These are phyloP conservation scores for Aspergillus olivimuriae DNA, from an alignment of 495 filamentous ascomycete species.

Conservation along the genomic window DNA sequence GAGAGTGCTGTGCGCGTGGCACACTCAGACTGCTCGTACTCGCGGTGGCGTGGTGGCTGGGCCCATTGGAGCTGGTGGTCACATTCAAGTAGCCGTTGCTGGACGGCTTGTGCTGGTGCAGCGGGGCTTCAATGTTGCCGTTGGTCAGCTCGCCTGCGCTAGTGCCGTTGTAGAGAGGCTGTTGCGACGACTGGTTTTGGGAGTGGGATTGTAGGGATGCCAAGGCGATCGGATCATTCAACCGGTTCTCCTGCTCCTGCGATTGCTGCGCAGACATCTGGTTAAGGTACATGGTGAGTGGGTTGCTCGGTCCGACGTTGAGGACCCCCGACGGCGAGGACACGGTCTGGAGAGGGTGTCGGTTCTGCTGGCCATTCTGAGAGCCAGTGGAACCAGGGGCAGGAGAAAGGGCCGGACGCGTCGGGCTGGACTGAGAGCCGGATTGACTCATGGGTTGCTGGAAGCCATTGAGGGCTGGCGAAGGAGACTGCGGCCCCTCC, in stretches of 20 bases:
- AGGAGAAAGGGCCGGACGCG: constrained; percentile 49
- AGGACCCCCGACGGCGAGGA: constrained; percentile 65
- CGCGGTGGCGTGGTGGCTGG: constrained; percentile 50
- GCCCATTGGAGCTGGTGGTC: constrained; percentile 58
- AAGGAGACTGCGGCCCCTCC: constrained; percentile 62
- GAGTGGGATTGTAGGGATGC: constrained; percentile 59
- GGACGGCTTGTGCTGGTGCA: constrained; percentile 53
- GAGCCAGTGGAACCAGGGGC: constrained; percentile 52
- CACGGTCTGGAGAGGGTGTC: constrained; percentile 45
- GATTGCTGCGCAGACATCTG: constrained; percentile 77
- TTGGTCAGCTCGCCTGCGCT: constrained; percentile 52
- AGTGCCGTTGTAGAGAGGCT: constrained; percentile 43
- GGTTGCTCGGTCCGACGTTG: constrained; percentile 76
- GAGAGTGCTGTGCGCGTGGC: constrained; percentile 66
- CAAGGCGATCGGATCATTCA: constrained; percentile 44
- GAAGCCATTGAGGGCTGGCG: constrained; percentile 42
- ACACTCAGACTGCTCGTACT: constrained; percentile 55
- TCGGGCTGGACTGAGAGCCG: constrained; percentile 65
- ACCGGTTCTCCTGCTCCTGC: constrained; percentile 51
- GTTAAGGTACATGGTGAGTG: constrained; percentile 87
- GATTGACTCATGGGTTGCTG: constrained; percentile 48
- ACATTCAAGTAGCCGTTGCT: constrained; percentile 52
- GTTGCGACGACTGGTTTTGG: constrained; percentile 45
- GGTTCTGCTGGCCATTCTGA: constrained; percentile 42
- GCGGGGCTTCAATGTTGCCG: constrained; percentile 40